Base-by-base conservation (phyloP, 2,329 filamentous ascomycete species). In the Cercospora sesami region DNA sequence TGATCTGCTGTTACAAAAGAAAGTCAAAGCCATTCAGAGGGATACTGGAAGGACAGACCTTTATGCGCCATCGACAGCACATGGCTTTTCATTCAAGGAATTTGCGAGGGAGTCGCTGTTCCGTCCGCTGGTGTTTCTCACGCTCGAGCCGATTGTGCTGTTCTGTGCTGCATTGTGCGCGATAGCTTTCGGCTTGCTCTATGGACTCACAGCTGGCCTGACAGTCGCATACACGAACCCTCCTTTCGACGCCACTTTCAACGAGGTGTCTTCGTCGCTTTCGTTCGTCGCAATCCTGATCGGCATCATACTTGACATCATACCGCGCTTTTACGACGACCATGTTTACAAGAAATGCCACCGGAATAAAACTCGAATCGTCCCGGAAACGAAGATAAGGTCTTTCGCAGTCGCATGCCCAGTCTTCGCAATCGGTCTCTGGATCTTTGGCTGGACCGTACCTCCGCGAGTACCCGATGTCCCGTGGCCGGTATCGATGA, bases 71-170 rank as follows among this genome's bases (percentile, higher is more conserved):
- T 51, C 62, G 0, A 65, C 66, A 0, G 45, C 55, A 3, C 18
- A 63, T 18, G 59, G 58, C 2, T 72, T 72, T 21, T 68, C 67
- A 5, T 73, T 39, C 75, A 72, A 72, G 9, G 74, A 75, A 0
- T 81, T 84, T 59, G 69, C 77, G 9, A 77, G 75, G 36, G 73
- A 80, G 4, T 78, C 80, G 5, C 76, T 84, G 18, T 73, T 80
- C 60, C 78, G 82, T 5, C 83, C 83, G 1, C 72, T 80, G 4
- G 76, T 75, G 8, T 78, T 85, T 10, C 78, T 84, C 51, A 77
- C 80, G 68, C 81, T 79, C 1, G 83, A 85, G 64, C 83, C 83
- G 0, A 81, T 85, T 23, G 80, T 85, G n/a, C 79, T 81, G 48
- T 76, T 80, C 63, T 78, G 83, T 16, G 76, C 82, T 1, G 60